phyloP scores from a whole-genome alignment of 2,329 filamentous ascomycete genomes.

The Colletotrichum sidae region DNA sequence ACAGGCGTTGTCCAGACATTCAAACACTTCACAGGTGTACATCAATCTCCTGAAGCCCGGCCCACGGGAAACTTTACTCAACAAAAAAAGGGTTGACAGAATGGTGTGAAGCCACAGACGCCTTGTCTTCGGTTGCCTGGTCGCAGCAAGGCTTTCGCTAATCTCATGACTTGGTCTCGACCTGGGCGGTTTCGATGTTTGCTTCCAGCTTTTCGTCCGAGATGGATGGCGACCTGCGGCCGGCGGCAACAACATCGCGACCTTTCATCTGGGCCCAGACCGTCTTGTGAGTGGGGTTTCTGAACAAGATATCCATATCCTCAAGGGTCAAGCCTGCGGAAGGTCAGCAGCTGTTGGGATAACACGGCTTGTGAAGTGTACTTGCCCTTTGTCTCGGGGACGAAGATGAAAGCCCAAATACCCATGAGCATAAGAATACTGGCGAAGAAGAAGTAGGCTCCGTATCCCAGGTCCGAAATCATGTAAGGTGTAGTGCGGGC shows the following conservation, averaged over 20 bases:
- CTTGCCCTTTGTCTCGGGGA: conserved; percentile 63
- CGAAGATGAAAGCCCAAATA: conserved; percentile 60
- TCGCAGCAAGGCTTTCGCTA: conserved; percentile 5
- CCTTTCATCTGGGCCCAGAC: conserved; percentile 44
- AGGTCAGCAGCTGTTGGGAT: neutral
- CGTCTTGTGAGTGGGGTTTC: conserved; percentile 46
- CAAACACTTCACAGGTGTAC: too few species aligned
- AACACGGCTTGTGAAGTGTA: neutral
- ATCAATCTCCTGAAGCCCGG: too few species aligned
- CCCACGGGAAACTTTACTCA: too few species aligned
- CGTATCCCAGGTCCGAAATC: conserved; percentile 56
- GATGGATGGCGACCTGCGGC: conserved; percentile 27
- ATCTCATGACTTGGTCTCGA: conserved; percentile 31
- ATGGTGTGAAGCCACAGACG: neutral
- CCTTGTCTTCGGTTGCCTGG: neutral
- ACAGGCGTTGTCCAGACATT: too few species aligned
- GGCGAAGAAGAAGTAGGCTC: conserved; percentile 66
- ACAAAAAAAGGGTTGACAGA: too few species aligned
- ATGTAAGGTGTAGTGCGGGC: conserved; percentile 54
- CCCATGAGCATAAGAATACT: conserved; percentile 57
- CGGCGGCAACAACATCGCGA: conserved; percentile 12
- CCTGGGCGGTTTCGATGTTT: conserved; percentile 30
- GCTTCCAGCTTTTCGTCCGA: conserved; percentile 35
- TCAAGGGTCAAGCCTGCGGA: conserved; percentile 55
- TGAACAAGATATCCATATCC: conserved; percentile 55